Base-by-base conservation (phyloP, 1,139 yeast genomes). In the Kodamaea suecica region DNA sequence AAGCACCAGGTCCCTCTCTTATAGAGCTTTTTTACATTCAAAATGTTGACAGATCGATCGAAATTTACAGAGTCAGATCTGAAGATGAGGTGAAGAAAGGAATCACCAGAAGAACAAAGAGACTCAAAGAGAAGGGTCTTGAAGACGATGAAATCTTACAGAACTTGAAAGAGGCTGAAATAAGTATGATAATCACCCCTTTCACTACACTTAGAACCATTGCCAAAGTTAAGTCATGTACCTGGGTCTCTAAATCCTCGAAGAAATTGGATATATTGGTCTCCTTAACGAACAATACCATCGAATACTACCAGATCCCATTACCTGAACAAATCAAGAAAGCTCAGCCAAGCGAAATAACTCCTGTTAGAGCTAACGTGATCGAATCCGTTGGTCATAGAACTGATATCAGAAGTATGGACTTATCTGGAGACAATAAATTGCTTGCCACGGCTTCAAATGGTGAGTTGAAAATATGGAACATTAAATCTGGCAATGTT, bases 381-480 rank as follows among this genome's bases (percentile, higher is more conserved):
- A 69, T 92, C 23, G 96, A 88, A 31, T 61, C 79, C 30, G 73
- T 78, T 33, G 99, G 98, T 17, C 97, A 90, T 54, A 78, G 97
- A 55, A 78, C 86, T 4, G 99, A 94, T 57, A 73, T 92, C 23
- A 74, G 98, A 51, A 75, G 95, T 4, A 66, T 86, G 55, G 90
- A 88, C 45, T 69, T 94, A 26, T 83, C 95, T 33, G 76, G 80
- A 30, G 97, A 90, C 59, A 78, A 82, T 53, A 80, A 78, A 52
- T 64, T 92, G 44, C 64, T 90, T 30, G 95, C 92, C 2, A 83
- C 96, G 4, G 96, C 95, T 1, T 84, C 97, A 1, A 87, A 88
- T 51, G 97, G 97, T 8, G 76, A 78, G 46, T 63, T 92, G 42
- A 94, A 92, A 54, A 71, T 94, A 21, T 90, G 97, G 97, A 94